Evolutionary conservation across 2,329 filamentous ascomycete genomes (phyloP).

Genomic region (Botrytis paeoniae): DNA sequence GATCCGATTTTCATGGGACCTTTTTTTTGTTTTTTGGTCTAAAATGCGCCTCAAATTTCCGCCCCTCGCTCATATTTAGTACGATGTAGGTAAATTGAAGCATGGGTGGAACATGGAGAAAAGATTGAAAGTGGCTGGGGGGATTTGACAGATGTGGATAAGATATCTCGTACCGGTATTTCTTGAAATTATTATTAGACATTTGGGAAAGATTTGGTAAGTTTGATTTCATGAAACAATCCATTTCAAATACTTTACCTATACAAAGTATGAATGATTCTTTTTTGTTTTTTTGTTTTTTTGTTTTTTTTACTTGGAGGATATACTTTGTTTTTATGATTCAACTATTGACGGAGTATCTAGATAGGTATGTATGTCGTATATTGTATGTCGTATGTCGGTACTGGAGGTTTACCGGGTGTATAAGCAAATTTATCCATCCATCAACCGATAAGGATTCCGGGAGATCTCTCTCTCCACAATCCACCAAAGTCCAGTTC

Average conservation of each 20-base stretch:
- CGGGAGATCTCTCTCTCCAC: conserved; percentile 7
- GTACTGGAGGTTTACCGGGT: not conserved
- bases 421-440: no score
- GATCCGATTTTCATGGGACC: not conserved
- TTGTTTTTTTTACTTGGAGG: not conserved
- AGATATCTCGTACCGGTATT: not conserved
- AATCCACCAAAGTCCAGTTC: not conserved
- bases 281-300: not conserved
- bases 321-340: not conserved
- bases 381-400: not conserved
- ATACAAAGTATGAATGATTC: no score
- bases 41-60: conserved; percentile 6
- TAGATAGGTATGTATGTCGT: no score
- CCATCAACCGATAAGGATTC: not conserved
- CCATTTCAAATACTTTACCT: no score
- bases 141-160: not conserved
- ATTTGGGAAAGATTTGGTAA: not conserved
- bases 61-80: not conserved
- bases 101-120: not conserved
- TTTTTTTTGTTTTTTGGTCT: not conserved
- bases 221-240: no score
- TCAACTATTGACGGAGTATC: not conserved
- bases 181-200: not conserved
- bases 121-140: not conserved
- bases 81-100: not conserved